A percentile compares a stretch with the other conserved stretches of the same genome.
These are phyloP conservation scores for Gypsophila paniculata DNA, from an alignment of 179 eudicot species.

Conservation along the genomic window DNA sequence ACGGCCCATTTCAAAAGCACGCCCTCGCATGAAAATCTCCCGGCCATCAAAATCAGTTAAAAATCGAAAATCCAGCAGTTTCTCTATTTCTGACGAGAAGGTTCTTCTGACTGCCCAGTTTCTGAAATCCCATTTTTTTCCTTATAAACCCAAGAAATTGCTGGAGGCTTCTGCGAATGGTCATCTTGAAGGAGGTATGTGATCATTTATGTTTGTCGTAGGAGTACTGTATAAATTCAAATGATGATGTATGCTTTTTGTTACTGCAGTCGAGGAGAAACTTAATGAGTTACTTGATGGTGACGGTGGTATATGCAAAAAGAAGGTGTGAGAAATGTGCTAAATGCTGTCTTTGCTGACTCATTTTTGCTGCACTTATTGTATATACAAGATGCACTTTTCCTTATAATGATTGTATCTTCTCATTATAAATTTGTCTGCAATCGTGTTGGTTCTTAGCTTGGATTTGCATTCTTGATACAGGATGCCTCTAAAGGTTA, in stretches of 20 bases:
- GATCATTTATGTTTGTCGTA: not conserved
- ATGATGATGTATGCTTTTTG: conserved; percentile 6
- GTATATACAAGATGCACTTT: not conserved
- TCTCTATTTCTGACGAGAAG: conserved; percentile 31
- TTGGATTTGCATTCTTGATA: conserved; percentile 10
- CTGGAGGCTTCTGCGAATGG: conserved; percentile 43
- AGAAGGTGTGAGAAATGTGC: conserved; percentile 49
- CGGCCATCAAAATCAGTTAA: conserved; percentile 46
- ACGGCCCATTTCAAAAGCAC: conserved; percentile 27
- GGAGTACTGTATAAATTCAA: not conserved
- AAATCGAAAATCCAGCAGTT: conserved; percentile 40
- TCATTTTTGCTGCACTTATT: not conserved
- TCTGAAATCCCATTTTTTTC: conserved; percentile 34
- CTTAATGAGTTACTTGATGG: conserved; percentile 80
- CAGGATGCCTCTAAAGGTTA: conserved; percentile 95
- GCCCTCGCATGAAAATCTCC: conserved; percentile 41
- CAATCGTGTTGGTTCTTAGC: not conserved
- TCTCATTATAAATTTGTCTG: not conserved
- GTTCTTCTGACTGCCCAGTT: conserved; percentile 27
- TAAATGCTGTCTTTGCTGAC: conserved; percentile 7
- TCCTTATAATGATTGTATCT: not conserved
- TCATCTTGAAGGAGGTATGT: conserved; percentile 72
- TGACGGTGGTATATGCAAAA: conserved; percentile 89
- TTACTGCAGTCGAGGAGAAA: conserved; percentile 75
- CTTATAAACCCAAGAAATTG: conserved; percentile 49